Percentiles rank a stretch among this genome's conserved stretches.
These are phyloP conservation scores for Kuraishia cidri DNA, from an alignment of 805 yeast species.

Conservation along the genomic window DNA sequence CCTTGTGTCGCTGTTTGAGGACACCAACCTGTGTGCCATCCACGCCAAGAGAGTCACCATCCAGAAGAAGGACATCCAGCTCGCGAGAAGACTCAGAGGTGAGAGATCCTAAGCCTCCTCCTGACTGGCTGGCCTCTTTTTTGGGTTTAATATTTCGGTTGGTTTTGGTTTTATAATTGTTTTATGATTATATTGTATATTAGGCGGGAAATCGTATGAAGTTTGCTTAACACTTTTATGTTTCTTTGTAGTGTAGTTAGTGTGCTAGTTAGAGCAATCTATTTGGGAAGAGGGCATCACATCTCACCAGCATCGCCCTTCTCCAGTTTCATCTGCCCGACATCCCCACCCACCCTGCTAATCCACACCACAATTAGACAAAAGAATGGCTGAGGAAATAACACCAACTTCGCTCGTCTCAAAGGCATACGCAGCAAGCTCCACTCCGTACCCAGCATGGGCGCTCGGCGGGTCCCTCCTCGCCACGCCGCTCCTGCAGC, in stretches of 20 bases:
- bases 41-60: constrained; percentile 99
- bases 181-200: constrained; percentile 2
- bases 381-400: too few species aligned
- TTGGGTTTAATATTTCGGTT: constrained; percentile 8
- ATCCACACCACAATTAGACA: too few species aligned
- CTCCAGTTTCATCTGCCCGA: too few species aligned
- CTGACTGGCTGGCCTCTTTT: too few species aligned
- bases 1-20: constrained; percentile 92
- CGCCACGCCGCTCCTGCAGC: constrained; percentile 21
- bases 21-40: constrained; percentile 96
- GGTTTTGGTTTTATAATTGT: constrained; percentile 12
- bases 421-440: constrained; percentile 16
- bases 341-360: too few species aligned
- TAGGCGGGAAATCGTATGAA: constrained; percentile 10
- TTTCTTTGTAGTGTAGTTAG: too few species aligned
- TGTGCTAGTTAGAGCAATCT: too few species aligned
- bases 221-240: not conserved
- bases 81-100: constrained; percentile 98
- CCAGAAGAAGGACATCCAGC: constrained; percentile 96
- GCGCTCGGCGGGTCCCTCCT: constrained; percentile 25
- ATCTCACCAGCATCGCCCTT: too few species aligned
- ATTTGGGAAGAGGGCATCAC: too few species aligned
- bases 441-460: constrained; percentile 41
- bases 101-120: constrained; percentile 61
- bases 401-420: too few species aligned